These are phyloP conservation scores for Gleditsia sinensis DNA, from an alignment of 306 rosid species.

Conservation along the genomic window DNA sequence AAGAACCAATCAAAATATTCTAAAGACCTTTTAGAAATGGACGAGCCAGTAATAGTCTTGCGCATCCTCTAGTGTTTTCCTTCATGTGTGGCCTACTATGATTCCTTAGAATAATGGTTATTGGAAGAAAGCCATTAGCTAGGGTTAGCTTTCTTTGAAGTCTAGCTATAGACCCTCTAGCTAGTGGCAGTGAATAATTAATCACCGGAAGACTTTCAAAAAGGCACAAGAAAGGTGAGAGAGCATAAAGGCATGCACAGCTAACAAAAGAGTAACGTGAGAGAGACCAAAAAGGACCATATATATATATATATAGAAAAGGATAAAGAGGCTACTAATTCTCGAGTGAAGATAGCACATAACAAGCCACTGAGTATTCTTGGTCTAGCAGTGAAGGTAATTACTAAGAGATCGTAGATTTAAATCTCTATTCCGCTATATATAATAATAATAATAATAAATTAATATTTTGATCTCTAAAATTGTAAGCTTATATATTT, in stretches of 20 bases:
- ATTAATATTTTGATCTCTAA: no score
- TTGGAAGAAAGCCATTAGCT: constrained; percentile 22
- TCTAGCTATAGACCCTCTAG: no score
- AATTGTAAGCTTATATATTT: no score
- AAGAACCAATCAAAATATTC: constrained; percentile 33
- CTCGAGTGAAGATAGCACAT: constrained; percentile 51
- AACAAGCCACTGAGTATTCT: no score
- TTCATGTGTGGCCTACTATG: constrained; percentile 32
- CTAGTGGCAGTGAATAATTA: constrained; percentile 56
- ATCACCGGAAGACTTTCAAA: constrained; percentile 33
- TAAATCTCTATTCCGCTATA: no score
- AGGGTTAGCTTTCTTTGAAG: neutral
- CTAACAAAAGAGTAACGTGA: constrained; percentile 41
- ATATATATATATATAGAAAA: no score
- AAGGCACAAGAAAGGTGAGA: constrained; percentile 40
- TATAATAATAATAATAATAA: no score
- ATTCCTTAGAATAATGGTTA: constrained; percentile 35
- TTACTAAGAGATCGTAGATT: no score
- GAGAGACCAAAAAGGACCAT: constrained; percentile 17
- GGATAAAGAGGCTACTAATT: no score
- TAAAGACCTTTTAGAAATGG: constrained; percentile 22
- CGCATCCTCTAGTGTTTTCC: neutral
- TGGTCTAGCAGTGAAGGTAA: no score
- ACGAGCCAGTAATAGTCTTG: constrained; percentile 8
- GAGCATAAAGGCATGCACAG: constrained; percentile 26